Conservation (phyloP, 805 yeast species). For the Ogataea haglerorum region DNA sequence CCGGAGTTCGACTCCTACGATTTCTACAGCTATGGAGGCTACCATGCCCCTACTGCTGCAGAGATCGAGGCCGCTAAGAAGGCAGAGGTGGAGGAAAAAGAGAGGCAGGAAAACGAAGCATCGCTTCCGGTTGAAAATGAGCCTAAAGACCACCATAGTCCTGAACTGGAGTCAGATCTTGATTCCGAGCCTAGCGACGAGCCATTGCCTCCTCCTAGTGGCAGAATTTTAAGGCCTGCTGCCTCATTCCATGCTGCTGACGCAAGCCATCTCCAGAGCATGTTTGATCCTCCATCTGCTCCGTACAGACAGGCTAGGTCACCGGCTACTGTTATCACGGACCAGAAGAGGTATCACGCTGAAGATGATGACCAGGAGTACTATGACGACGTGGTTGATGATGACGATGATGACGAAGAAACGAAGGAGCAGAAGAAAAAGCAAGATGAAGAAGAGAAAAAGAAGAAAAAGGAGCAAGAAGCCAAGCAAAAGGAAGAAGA, state of each 20-base stretch:
- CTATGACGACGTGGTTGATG: constrained; percentile 31
- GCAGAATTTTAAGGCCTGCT: constrained; percentile 19
- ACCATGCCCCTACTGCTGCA: constrained; percentile 22
- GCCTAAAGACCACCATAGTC: neutral
- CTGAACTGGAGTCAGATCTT: constrained; percentile 1
- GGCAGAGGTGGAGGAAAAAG: constrained; percentile 5
- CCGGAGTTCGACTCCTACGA: constrained; percentile 22
- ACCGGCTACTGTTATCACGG: constrained; percentile 26
- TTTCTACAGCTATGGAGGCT: constrained; percentile 33
- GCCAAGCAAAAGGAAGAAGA: constrained; percentile 14
- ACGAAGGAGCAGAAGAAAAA: constrained; percentile 22
- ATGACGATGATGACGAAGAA: constrained; percentile 44
- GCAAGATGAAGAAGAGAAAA: constrained; percentile 11
- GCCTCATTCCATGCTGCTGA: constrained; percentile 13
- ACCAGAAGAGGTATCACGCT: constrained; percentile 28
- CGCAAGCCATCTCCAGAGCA: constrained; percentile 22
- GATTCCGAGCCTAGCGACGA: constrained; percentile 8
- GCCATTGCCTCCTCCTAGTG: constrained; percentile 21
- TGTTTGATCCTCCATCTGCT: constrained; percentile 30
- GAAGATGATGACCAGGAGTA: constrained; percentile 29
- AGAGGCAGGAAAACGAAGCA: neutral
- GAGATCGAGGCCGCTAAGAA: constrained; percentile 6
- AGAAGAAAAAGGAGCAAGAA: constrained; percentile 10
- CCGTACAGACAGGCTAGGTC: constrained; percentile 11
- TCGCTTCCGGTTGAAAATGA: neutral